These are phyloP conservation scores for Cupressus sempervirens DNA, from an alignment of 75 land plant genomes.

Conservation along the genomic window DNA sequence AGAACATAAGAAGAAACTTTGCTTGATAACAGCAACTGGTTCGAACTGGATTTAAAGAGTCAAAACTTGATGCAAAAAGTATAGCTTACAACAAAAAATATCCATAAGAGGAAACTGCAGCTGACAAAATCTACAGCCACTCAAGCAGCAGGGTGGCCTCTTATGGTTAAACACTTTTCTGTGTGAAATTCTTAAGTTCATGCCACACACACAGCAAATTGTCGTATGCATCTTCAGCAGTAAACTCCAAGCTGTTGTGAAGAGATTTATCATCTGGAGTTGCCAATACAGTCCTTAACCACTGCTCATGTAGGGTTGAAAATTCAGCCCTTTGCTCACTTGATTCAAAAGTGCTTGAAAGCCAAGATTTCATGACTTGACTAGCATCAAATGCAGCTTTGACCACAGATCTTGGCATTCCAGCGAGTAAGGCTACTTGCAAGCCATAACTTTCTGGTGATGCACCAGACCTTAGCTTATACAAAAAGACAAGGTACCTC, in stretches of 20 bases:
- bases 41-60: background rate
- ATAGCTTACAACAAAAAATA: background rate
- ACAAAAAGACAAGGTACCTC: conserved; percentile 65
- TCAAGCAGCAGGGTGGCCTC: background rate
- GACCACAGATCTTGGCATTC: conserved; percentile 60
- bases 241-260: background rate
- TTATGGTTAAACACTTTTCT: background rate
- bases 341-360: conserved; percentile 41
- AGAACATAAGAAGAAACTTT: background rate
- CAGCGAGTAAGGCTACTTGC: conserved; percentile 83
- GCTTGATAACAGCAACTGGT: background rate
- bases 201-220: conserved; percentile 67
- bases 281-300: conserved; percentile 42
- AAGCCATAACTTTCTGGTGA: conserved; percentile 90
- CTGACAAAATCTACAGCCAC: background rate
- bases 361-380: conserved; percentile 34
- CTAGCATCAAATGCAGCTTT: conserved; percentile 63
- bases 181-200: conserved; percentile 43
- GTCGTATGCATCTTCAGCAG: conserved; percentile 53
- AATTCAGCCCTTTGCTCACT: conserved; percentile 59
- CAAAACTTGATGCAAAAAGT: background rate
- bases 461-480: conserved; percentile 65
- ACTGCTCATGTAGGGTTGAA: conserved; percentile 68
- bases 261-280: conserved; percentile 14
- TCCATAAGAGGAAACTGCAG: background rate